phyloP scores from a whole-genome alignment of 495 filamentous ascomycete species.

The Xylaria cubensis region DNA sequence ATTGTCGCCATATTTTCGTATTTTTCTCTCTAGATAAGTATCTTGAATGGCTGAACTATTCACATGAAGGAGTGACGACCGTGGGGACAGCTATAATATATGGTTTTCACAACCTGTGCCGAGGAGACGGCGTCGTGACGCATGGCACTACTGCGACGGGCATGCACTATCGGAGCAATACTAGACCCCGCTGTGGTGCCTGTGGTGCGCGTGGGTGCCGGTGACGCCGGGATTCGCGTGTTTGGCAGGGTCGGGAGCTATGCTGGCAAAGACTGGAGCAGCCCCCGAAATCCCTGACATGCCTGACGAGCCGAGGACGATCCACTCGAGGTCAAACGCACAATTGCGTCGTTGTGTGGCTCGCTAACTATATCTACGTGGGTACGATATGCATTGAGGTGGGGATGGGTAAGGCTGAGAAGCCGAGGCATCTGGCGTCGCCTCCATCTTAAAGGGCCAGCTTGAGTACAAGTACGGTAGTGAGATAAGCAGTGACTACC shows the following conservation, averaged over 20 bases:
- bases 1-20: slow-evolving; percentile 29
- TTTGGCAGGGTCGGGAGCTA: neutral
- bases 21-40: too few relatives aligned
- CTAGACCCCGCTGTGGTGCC: slow-evolving; percentile 14
- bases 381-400: neutral
- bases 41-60: neutral
- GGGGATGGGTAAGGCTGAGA: slow-evolving; percentile 15
- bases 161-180: slow-evolving; percentile 12
- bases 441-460: neutral
- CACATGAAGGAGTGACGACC: neutral
- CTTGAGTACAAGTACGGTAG: neutral
- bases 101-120: neutral
- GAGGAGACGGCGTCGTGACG: neutral
- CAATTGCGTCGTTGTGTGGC: neutral
- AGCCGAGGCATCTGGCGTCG: slow-evolving; percentile 23
- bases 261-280: neutral
- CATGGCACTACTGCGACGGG: neutral
- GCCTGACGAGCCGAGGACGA: slow-evolving; percentile 16
- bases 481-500: too few relatives aligned
- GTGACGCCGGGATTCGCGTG: slow-evolving; percentile 20
- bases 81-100: slow-evolving; percentile 5
- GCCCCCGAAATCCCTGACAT: neutral
- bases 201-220: neutral
- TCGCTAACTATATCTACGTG: too few relatives aligned
- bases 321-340: neutral